Percentiles rank a stretch among this genome's conserved stretches.
These are phyloP conservation scores for Malassezia cuniculi DNA, from an alignment of 1,284 basidiomycete species.

Conservation along the genomic window DNA sequence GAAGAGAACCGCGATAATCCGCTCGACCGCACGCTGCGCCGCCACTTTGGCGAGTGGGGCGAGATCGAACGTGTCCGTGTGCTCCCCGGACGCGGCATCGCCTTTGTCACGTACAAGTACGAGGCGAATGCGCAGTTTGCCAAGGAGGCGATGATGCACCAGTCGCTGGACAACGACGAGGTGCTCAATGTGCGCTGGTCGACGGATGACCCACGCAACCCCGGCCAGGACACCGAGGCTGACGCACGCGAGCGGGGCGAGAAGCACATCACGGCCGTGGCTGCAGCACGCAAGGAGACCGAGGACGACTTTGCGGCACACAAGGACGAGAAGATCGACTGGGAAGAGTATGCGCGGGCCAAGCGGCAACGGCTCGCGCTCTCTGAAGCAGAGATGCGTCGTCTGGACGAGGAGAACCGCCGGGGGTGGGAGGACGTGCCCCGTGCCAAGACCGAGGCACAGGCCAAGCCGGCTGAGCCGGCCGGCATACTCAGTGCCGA, in stretches of 20 bases:
- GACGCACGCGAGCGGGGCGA: conserved; percentile 24
- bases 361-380: conserved; percentile 21
- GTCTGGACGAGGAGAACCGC: conserved; percentile 36
- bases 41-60: conserved; percentile 95
- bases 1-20: conserved; percentile 16
- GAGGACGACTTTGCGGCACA: conserved; percentile 20
- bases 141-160: conserved; percentile 97
- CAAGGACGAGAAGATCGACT: conserved; percentile 18
- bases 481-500: conserved; percentile 19
- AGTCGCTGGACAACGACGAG: conserved; percentile 92
- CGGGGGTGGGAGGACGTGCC: conserved; percentile 32
- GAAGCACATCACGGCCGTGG: conserved; percentile 26
- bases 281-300: conserved; percentile 21
- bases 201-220: conserved; percentile 35
- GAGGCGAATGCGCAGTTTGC: conserved; percentile 84
- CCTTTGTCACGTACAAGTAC: conserved; percentile 85
- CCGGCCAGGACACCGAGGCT: conserved; percentile 23
- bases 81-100: conserved; percentile 82
- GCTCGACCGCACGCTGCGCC: conserved; percentile 31
- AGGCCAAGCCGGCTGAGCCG: conserved; percentile 3
- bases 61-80: conserved; percentile 83
- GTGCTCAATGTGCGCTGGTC: conserved; percentile 60
- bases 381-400: conserved; percentile 27
- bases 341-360: conserved; percentile 15
- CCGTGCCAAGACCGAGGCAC: neutral